Conservation (phyloP, 345 rosid species). For the Camelina sativa region DNA sequence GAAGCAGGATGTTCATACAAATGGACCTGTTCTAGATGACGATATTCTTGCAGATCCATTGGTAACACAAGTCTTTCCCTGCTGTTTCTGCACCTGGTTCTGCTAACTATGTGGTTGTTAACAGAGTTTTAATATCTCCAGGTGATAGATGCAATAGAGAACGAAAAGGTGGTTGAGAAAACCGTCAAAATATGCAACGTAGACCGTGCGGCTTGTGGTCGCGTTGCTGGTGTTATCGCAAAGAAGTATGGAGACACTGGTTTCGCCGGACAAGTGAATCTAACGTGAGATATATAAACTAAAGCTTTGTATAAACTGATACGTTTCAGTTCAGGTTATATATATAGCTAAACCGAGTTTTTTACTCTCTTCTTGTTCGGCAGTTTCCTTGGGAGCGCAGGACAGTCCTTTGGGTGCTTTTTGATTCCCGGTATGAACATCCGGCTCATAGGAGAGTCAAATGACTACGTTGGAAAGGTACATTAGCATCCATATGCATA, state of each 20-base stretch:
- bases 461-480: slow-evolving; percentile 99
- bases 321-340: slow-evolving; percentile 9
- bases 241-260: slow-evolving; percentile 98
- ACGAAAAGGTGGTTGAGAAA: slow-evolving; percentile 76
- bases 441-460: slow-evolving; percentile 89
- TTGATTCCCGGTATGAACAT: slow-evolving; percentile 97
- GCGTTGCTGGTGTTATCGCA: slow-evolving; percentile 86
- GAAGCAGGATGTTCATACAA: slow-evolving; percentile 84
- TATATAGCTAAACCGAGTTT: slow-evolving; percentile 32
- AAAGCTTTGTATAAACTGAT: not conserved
- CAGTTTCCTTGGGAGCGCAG: slow-evolving; percentile 96
- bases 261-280: slow-evolving; percentile 95
- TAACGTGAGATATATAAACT: slow-evolving; percentile 62
- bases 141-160: slow-evolving; percentile 82
- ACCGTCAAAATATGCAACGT: slow-evolving; percentile 80
- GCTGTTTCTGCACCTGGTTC: not conserved
- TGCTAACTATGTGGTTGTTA: slow-evolving; percentile 5
- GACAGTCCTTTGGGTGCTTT: slow-evolving; percentile 97
- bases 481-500: slow-evolving; percentile 3
- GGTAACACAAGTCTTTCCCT: slow-evolving; percentile 50
- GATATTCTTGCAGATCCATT: slow-evolving; percentile 78
- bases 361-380: slow-evolving; percentile 31
- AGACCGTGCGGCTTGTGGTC: slow-evolving; percentile 97
- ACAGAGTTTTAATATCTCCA: slow-evolving; percentile 33
- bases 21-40: slow-evolving; percentile 88